These are phyloP conservation scores for Aegilops bicornis DNA, from an alignment of 176 grass and related monocot species.

Conservation along the genomic window DNA sequence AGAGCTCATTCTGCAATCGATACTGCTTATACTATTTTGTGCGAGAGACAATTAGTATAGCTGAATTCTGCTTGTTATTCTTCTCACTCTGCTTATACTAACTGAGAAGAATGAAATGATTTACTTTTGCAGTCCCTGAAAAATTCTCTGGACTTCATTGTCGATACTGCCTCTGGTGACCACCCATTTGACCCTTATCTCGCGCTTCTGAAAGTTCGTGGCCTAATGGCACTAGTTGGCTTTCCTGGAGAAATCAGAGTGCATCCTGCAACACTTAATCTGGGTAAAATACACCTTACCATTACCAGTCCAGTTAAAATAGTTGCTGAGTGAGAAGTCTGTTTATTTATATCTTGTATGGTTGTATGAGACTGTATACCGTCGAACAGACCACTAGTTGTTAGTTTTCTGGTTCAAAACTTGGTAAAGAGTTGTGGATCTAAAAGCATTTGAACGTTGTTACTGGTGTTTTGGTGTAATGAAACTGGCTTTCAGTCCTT, in stretches of 20 bases:
- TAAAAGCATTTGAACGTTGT: not conserved
- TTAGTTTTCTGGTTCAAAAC: not conserved
- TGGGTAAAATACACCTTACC: constrained; percentile 36
- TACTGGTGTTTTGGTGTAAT: not conserved
- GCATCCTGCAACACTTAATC: constrained; percentile 52
- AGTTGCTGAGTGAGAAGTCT: not conserved
- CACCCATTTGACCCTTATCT: constrained; percentile 88
- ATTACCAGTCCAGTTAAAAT: not conserved
- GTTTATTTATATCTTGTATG: not conserved
- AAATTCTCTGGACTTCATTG: constrained; percentile 69
- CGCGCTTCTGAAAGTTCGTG: constrained; percentile 63
- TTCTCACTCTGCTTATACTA: not conserved
- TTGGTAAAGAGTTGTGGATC: not conserved
- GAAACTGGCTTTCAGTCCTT: not conserved
- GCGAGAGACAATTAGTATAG: no score
- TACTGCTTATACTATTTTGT: no score
- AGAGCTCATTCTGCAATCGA: not conserved
- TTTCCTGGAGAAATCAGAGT: constrained; percentile 70
- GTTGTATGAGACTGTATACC: not conserved
- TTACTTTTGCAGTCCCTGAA: constrained; percentile 52
- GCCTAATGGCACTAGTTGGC: constrained; percentile 57
- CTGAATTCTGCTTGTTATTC: not conserved
- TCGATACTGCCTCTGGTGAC: constrained; percentile 68
- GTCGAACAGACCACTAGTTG: not conserved
- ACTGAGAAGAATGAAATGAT: not conserved